A percentile compares a stretch with the other conserved stretches of the same genome.
Conservation (phyloP, 306 rosid species). For the Cicer bijugum region DNA sequence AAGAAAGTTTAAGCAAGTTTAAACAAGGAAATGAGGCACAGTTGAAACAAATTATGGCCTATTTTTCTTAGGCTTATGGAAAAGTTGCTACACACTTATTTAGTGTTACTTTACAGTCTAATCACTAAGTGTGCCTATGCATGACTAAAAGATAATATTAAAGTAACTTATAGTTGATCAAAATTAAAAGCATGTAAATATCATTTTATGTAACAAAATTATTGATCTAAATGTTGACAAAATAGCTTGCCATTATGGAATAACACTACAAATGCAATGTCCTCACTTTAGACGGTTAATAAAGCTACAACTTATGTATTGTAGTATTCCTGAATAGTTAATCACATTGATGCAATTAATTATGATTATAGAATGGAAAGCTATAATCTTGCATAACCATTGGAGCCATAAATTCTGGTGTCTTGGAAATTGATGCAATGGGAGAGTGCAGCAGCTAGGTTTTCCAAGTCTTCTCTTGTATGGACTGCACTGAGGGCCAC, state of each 20-base stretch:
- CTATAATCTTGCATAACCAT: constrained; percentile 67
- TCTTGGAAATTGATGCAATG: constrained; percentile 70
- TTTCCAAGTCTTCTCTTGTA: constrained; percentile 76
- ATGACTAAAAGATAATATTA: too few relatives aligned
- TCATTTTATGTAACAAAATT: neutral
- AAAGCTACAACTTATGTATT: neutral
- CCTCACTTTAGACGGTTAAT: neutral
- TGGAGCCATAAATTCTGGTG: constrained; percentile 51
- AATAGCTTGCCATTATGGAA: constrained; percentile 30
- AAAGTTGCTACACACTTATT: too few relatives aligned
- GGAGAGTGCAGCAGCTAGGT: constrained; percentile 68
- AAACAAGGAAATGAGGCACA: too few relatives aligned
- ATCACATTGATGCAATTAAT: constrained; percentile 3
- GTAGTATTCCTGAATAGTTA: neutral
- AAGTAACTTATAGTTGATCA: neutral
- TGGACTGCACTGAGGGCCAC: constrained; percentile 82
- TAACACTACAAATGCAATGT: constrained; percentile 13
- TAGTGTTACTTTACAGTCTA: too few relatives aligned
- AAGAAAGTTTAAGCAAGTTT: too few relatives aligned
- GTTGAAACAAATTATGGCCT: too few relatives aligned
- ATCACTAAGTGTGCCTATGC: too few relatives aligned
- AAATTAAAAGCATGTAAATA: neutral
- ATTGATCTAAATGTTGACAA: constrained; percentile 30
- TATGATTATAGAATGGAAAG: constrained; percentile 27
- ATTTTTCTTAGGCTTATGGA: too few relatives aligned